Evolutionary conservation across 2,329 filamentous ascomycete species (phyloP), one percentile per base, ranked within the genome.

Genomic region (Pseudopithomyces maydicus): DNA sequence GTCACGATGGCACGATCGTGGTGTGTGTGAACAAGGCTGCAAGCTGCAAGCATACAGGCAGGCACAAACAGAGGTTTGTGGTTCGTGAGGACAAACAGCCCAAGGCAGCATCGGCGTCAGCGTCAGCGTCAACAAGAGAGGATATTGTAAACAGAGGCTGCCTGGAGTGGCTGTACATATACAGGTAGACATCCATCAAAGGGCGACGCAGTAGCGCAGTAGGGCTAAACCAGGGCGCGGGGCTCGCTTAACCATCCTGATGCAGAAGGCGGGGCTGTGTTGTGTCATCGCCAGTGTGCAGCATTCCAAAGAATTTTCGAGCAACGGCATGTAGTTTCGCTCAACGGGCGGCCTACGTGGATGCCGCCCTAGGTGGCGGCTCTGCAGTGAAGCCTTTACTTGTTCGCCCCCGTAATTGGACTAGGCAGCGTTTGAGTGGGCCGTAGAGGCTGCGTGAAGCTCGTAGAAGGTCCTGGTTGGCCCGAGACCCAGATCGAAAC

Each of bases 391-490:
- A 55, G 46, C 46, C 26, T 46, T 29, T 26, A 36, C 11, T 19
- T 45, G 41, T 53, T 46, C 54, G 55, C 56, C 56, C 46, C 56
- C 20, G 36, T 33, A 19, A 19, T 23, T 29, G 33, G 51, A 42
- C 43, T 51, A 59, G 56, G 58, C 54, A 57, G 48, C 54, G 50
- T 49, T 44, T 42, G 57, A 46, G 61, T 62, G 61, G 59, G 59
- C 61, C 61, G 56, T 10, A 54, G 62, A 63, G 33, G 55, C 58
- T 58, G 56, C 57, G 19, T 55, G 63, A 65, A 62, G 39, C 29
- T 48, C 44, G 45, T 64, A 52, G 65, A 62, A 63, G 46, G 23
- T 19, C 26, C 56, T 66, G 57, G 61, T 66, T 62, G 63, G 58
- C 56, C 50, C 42, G 55, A 53, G 55, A 55, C 52, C 57, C 50